Conservation (phyloP, 805 yeast species). For the Saturnispora zaruensis region DNA sequence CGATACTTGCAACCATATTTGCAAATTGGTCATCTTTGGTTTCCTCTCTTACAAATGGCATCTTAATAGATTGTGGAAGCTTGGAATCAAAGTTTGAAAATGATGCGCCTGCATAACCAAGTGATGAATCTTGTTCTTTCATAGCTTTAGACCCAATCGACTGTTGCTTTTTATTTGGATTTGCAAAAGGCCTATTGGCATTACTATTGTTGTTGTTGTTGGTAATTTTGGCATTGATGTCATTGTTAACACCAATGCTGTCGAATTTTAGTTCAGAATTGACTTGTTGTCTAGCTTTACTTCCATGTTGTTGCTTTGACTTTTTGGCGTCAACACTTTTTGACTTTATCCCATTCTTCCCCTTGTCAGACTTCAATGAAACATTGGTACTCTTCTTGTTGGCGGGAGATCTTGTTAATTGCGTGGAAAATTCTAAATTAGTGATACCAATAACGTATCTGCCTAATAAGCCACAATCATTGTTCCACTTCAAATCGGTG, state of each 20-base stretch:
- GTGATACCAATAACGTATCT: conserved; percentile 1
- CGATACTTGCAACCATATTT: conserved; percentile 3
- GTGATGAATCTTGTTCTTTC: neutral
- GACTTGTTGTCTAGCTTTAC: neutral
- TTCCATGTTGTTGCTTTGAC: neutral
- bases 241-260: neutral
- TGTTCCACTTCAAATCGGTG: conserved; percentile 24
- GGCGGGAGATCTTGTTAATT: neutral
- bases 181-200: neutral
- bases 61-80: conserved; percentile 8
- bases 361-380: neutral
- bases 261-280: neutral
- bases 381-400: neutral
- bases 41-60: conserved; percentile 12
- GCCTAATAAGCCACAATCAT: neutral
- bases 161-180: neutral
- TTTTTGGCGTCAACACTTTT: neutral
- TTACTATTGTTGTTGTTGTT: neutral
- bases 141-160: neutral
- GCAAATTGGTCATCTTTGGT: conserved; percentile 6
- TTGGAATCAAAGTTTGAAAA: conserved; percentile 11
- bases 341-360: neutral
- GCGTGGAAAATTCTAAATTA: conserved; percentile 1
- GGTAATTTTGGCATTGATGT: neutral
- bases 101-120: conserved; percentile 14